Percentiles rank a stretch among this genome's conserved stretches.
phyloP scores from a whole-genome alignment of 2,329 filamentous ascomycete species.

The Colletotrichum sp. region DNA sequence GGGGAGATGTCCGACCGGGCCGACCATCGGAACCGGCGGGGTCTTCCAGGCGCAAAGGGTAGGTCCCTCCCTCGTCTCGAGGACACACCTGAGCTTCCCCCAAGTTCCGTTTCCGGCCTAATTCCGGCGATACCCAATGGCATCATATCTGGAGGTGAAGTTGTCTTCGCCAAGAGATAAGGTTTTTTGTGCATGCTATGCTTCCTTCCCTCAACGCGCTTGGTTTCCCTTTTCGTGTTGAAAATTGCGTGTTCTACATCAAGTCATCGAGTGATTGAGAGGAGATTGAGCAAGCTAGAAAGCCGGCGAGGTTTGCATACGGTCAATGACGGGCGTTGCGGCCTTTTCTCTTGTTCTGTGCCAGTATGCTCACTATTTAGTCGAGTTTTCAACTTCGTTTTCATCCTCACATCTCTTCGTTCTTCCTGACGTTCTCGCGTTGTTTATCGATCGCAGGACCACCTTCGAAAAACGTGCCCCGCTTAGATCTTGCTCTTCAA shows the following conservation, averaged over 20 bases:
- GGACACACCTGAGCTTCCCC: background rate
- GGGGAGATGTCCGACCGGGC: slow-evolving; percentile 20
- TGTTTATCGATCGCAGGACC: background rate
- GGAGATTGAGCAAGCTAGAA: background rate
- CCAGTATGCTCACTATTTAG: background rate
- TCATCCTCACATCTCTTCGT: background rate
- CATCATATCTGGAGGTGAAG: background rate
- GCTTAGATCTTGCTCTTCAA: background rate
- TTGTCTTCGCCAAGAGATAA: background rate
- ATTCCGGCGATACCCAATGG: background rate
- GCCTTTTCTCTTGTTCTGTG: background rate
- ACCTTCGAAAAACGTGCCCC: background rate
- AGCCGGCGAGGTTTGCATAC: background rate
- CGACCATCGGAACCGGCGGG: slow-evolving; percentile 19
- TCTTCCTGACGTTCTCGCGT: background rate
- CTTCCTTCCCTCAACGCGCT: background rate
- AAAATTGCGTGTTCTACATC: background rate
- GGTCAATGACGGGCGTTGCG: background rate
- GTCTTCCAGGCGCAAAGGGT: background rate
- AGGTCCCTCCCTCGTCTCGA: background rate
- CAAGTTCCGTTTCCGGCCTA: background rate
- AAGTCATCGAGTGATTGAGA: background rate
- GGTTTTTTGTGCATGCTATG: background rate
- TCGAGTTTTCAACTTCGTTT: background rate
- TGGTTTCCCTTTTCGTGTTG: background rate